These are phyloP conservation scores for Nicotiana knightiana DNA, from an alignment of 257 asterid species.

Conservation along the genomic window DNA sequence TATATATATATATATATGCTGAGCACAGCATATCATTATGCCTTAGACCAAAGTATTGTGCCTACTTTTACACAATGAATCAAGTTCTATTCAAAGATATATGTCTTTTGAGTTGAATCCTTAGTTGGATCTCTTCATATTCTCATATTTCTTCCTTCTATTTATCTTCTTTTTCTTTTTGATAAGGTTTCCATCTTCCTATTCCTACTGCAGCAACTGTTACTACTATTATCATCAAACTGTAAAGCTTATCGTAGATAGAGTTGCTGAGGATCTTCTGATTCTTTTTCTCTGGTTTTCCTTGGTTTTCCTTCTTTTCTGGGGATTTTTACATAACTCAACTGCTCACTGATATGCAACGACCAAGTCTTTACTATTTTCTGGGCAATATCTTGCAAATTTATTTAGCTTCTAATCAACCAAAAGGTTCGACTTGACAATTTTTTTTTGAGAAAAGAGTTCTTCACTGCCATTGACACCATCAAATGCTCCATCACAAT, in stretches of 20 bases:
- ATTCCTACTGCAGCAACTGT: not conserved
- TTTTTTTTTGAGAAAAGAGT: not conserved
- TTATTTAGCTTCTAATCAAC: not conserved
- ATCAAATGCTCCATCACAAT: not conserved
- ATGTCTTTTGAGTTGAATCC: not conserved
- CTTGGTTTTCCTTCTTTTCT: not conserved
- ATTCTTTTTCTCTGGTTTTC: not conserved
- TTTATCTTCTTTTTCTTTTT: not conserved
- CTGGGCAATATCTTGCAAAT: not conserved
- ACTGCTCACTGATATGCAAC: not conserved
- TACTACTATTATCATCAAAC: not conserved
- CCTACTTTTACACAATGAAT: not conserved
- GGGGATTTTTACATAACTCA: not conserved
- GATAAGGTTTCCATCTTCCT: not conserved
- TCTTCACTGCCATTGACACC: not conserved
- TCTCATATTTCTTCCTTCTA: not conserved
- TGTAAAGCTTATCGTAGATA: not conserved
- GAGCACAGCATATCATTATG: not conserved
- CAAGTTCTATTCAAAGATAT: not conserved
- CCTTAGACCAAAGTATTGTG: not conserved
- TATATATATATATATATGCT: too few species aligned
- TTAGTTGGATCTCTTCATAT: not conserved
- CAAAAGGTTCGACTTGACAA: not conserved
- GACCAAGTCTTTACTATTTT: not conserved
- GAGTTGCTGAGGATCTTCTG: not conserved